Base-by-base conservation (phyloP, 2,329 filamentous ascomycete genomes). In the Clonostachys rosea region DNA sequence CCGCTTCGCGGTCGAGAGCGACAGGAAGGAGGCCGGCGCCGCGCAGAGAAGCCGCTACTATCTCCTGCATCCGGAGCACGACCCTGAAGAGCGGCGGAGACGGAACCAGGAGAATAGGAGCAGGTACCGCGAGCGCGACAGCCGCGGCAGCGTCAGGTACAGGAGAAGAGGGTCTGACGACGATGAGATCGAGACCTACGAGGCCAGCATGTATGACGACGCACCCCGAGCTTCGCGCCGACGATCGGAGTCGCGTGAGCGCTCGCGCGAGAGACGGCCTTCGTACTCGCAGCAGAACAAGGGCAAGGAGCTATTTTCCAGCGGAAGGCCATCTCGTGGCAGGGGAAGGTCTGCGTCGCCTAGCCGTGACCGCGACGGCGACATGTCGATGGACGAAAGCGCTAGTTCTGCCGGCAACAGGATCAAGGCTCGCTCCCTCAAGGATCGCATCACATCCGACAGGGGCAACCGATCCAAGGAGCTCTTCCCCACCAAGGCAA, bases 1-100 rank as follows among this genome's bases (percentile, higher is more conserved):
- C 40, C 83, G 94, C 43, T 78, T 88, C 50, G 86, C 91, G 1
- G 78, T 91, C 6, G 73, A 77, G 24, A 76, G 81, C 18, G 94
- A 99, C 68, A 86, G 78, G 61, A 99, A 99, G 68, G 79, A 83
- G 57, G 79, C 74, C 40, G 86, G 89, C 39, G 92, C 94, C 2
- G 81, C 89, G 11, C 79, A 86, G 44, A 79, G 87, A 51, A 97
- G 92, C 67, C 81, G 89, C 12, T 97, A 95, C 70, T 99, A 99
- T 63, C 81, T 96, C 35, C 78, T 94, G 58, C 89, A 97, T 57
- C 92, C 92, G 2, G 89, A 96, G 56, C 83, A 91, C 61, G 91
- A 96, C 58, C 90, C 87, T 3, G 84, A 85, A 55, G 90, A 89
- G 68, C 79, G 81, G 45, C 73, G 83, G 52, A 78, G 84, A 49